Percentiles rank a stretch among this genome's conserved stretches.
These are phyloP conservation scores for Platanthera guangdongensis DNA, from an alignment of 106 monocot species.

Conservation along the genomic window DNA sequence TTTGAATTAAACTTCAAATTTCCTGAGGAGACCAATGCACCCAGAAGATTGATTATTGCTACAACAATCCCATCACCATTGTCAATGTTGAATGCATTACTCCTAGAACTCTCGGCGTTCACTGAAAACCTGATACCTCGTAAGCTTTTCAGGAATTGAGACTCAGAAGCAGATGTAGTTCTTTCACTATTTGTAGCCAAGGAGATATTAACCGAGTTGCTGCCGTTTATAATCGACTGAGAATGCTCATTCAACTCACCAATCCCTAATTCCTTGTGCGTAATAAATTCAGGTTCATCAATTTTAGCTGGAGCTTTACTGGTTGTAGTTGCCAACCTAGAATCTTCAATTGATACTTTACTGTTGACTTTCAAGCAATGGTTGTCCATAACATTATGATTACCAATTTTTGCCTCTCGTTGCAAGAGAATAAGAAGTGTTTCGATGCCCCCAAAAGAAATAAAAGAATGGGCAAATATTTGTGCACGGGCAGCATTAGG, in stretches of 20 bases:
- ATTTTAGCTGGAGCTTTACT: constrained; percentile 8
- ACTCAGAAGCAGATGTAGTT: constrained; percentile 37
- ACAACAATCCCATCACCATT: constrained; percentile 84
- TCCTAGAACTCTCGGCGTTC: constrained; percentile 71
- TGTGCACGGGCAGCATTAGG: constrained; percentile 72
- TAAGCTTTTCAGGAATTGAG: constrained; percentile 46
- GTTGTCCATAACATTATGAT: constrained; percentile 39
- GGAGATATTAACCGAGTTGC: constrained; percentile 2
- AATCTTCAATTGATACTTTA: constrained; percentile 4
- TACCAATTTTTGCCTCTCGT: constrained; percentile 68
- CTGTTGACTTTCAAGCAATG: constrained; percentile 10
- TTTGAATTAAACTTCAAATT: constrained; percentile 55
- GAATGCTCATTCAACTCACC: constrained; percentile 14
- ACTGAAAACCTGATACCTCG: constrained; percentile 80
- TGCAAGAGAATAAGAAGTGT: constrained; percentile 87
- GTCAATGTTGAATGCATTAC: constrained; percentile 80
- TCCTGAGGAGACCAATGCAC: constrained; percentile 67
- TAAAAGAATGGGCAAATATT: constrained; percentile 77
- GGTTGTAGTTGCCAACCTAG: constrained; percentile 16
- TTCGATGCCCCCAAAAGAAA: constrained; percentile 81
- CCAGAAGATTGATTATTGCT: constrained; percentile 84
- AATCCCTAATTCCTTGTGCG: constrained; percentile 12
- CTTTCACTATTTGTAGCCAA: constrained; percentile 33
- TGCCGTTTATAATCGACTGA: constrained; percentile 12
- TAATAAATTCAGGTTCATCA: constrained; percentile 21